A percentile compares a stretch with the other conserved stretches of the same genome.
Evolutionary conservation across 2,329 filamentous ascomycete species (phyloP).

Genomic region (Aspergillus novoparasiticus): DNA sequence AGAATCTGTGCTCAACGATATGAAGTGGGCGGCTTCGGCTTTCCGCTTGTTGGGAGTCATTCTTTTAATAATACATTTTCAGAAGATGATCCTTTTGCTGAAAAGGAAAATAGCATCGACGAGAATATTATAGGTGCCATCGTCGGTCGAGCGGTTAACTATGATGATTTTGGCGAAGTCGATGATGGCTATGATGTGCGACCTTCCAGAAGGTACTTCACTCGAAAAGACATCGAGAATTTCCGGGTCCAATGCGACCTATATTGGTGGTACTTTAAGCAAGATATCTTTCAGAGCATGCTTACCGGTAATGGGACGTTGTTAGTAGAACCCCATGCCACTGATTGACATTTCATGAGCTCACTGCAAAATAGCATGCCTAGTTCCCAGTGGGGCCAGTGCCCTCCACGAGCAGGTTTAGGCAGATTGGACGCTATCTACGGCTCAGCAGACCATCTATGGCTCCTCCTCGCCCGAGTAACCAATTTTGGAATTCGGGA

Average conservation of each 20-base stretch:
- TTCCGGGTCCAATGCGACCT: slow-evolving; percentile 83
- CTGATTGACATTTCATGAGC: slow-evolving; percentile 12
- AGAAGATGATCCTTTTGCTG: slow-evolving; percentile 46
- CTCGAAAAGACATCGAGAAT: slow-evolving; percentile 68
- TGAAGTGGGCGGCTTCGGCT: slow-evolving; percentile 25
- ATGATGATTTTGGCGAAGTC: slow-evolving; percentile 60
- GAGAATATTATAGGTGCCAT: slow-evolving; percentile 60
- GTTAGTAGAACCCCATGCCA: slow-evolving; percentile 57
- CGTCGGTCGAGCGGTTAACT: slow-evolving; percentile 60
- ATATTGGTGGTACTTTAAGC: slow-evolving; percentile 95
- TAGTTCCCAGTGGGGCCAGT: slow-evolving; percentile 80
- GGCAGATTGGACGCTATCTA: slow-evolving; percentile 78
- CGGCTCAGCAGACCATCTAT: slow-evolving; percentile 84
- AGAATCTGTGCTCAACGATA: slow-evolving; percentile 40
- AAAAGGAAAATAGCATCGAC: slow-evolving; percentile 54
- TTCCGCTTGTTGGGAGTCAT: slow-evolving; percentile 21
- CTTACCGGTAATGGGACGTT: slow-evolving; percentile 82
- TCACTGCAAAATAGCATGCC: slow-evolving; percentile 63
- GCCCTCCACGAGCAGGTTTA: slow-evolving; percentile 79
- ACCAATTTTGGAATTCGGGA: slow-evolving; percentile 79
- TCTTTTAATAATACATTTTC: slow-evolving; percentile 38
- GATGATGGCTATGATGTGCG: slow-evolving; percentile 30
- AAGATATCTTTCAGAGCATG: slow-evolving; percentile 89
- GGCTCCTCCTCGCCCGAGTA: slow-evolving; percentile 78
- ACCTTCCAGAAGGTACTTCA: slow-evolving; percentile 38